phyloP scores from a whole-genome alignment of 495 filamentous ascomycete species.

The Cladorrhinum samala region DNA sequence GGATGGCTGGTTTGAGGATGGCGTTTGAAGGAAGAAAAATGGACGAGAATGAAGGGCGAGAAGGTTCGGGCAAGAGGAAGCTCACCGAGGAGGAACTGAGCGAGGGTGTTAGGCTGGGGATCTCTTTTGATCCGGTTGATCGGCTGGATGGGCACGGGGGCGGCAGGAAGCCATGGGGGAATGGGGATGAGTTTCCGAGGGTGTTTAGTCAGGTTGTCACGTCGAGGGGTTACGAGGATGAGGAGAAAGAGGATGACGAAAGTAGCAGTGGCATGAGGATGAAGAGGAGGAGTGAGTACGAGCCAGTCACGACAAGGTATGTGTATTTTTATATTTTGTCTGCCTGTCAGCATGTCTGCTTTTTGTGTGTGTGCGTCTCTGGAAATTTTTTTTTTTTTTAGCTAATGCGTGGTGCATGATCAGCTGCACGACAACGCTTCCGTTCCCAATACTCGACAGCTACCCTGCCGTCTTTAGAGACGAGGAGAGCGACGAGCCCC shows the following conservation, averaged over 20 bases:
- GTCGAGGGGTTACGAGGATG: slow-evolving; percentile 15
- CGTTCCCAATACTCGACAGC: slow-evolving; percentile 75
- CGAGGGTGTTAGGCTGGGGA: slow-evolving; percentile 21
- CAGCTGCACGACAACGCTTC: slow-evolving; percentile 47
- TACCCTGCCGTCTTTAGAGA: slow-evolving; percentile 64
- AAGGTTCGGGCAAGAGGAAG: slow-evolving; percentile 1
- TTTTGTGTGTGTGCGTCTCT: too few species aligned
- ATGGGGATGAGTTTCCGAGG: slow-evolving; percentile 11
- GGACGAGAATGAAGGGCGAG: slow-evolving; percentile 6
- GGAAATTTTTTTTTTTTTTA: too few species aligned
- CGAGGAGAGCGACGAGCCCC: slow-evolving; percentile 27
- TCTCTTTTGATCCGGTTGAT: slow-evolving; percentile 23
- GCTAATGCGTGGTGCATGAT: too few species aligned
- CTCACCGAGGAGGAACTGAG: slow-evolving; percentile 14
- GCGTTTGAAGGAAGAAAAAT: slow-evolving; percentile 25
- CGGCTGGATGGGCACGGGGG: slow-evolving; percentile 16
- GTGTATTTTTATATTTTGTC: not conserved
- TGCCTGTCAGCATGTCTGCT: too few species aligned
- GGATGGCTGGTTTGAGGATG: slow-evolving; percentile 67
- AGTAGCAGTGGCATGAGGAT: slow-evolving; percentile 9
- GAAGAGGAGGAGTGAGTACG: slow-evolving; percentile 14
- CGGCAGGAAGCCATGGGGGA: not conserved
- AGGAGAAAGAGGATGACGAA: slow-evolving; percentile 15
- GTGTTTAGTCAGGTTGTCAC: slow-evolving; percentile 29
- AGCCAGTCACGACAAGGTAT: slow-evolving; percentile 22